A percentile compares a stretch with the other conserved stretches of the same genome.
Evolutionary conservation across 192 early-diverging fungal genomes (phyloP).

Genomic region (Linnemannia exigua): DNA sequence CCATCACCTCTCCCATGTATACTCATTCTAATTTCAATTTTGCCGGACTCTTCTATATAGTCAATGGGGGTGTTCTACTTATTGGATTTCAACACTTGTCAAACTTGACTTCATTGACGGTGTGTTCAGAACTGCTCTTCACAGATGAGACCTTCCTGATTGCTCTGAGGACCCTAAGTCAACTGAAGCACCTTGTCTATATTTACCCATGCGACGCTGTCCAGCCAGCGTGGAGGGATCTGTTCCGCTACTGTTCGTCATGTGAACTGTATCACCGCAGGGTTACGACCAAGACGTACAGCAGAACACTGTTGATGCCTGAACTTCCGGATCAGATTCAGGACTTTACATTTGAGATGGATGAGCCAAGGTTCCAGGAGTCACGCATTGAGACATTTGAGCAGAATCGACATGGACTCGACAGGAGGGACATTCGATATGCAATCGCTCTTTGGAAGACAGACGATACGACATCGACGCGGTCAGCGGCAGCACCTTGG

Average conservation of each 20-base stretch:
- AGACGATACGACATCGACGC: neutral
- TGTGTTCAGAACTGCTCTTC: conserved; percentile 30
- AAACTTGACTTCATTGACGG: conserved; percentile 20
- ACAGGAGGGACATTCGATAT: conserved; percentile 16
- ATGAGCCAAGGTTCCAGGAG: conserved; percentile 26
- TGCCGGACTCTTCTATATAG: neutral
- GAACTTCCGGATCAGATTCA: conserved; percentile 31
- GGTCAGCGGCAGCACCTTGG: neutral
- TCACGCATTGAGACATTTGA: conserved; percentile 19
- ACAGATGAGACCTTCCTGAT: conserved; percentile 30
- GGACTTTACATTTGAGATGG: conserved; percentile 30
- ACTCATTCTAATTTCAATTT: neutral
- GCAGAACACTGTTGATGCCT: conserved; percentile 19
- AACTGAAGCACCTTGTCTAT: conserved; percentile 16
- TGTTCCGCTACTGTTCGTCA: conserved; percentile 42
- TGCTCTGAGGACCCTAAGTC: neutral
- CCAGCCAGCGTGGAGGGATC: conserved; percentile 32
- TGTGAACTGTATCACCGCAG: conserved; percentile 40
- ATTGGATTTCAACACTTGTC: conserved; percentile 19
- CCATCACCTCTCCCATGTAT: neutral
- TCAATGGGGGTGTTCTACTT: conserved; percentile 8
- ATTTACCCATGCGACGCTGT: conserved; percentile 34
- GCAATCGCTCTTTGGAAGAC: conserved; percentile 22
- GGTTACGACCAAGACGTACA: conserved; percentile 29
- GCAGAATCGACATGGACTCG: conserved; percentile 12